Evolutionary conservation across 2,329 filamentous ascomycete genomes (phyloP), one percentile per base, ranked within the genome.

Genomic region (Diaporthe citrichinensis): DNA sequence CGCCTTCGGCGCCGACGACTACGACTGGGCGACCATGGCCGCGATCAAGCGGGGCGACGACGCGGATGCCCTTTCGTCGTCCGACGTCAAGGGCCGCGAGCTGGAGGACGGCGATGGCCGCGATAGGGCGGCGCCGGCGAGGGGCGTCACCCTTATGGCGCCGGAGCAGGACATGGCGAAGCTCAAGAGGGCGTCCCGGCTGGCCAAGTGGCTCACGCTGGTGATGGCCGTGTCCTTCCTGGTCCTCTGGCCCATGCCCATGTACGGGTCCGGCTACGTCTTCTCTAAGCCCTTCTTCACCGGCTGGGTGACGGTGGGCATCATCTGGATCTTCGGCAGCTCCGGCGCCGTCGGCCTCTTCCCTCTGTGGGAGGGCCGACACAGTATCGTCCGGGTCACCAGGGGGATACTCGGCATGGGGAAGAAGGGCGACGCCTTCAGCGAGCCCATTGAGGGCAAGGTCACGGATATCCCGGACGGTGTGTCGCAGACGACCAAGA

Each of bases 161-260:
- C 59, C 59, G 15, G 59, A 65, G 41, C 59, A 65, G 41, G 59
- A 65, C 20, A 65, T 65, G 59, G 83, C 84, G 9, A 86, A 89
- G 75, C 83, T 83, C 72, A 78, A 71, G 73, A 83, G 82, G 76
- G 76, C 84, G n/a, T 23, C 72, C 46, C 78, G 80, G 7, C 83
- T 83, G 2, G 78, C 81, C 71, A 82, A 80, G 73, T 79, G 62
- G 59, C 59, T 65, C 17, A 85, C 83, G 1, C 72, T 79, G 2
- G 74, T 83, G 25, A 75, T 84, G 81, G 78, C 79, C 0, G 76
- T 98, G 0, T 88, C 91, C 0, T 87, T 98, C 74, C 86, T 98
- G 0, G 88, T 98, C 2, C 89, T 98, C 23, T 98, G 95, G 95
- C 95, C 96, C 0, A 96, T 98, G 90, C 95, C 95, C 1, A 92